Percentiles rank a stretch among this genome's conserved stretches.
phyloP scores from a whole-genome alignment of 2,329 filamentous ascomycete species.

The Aureobasidium pullulans region DNA sequence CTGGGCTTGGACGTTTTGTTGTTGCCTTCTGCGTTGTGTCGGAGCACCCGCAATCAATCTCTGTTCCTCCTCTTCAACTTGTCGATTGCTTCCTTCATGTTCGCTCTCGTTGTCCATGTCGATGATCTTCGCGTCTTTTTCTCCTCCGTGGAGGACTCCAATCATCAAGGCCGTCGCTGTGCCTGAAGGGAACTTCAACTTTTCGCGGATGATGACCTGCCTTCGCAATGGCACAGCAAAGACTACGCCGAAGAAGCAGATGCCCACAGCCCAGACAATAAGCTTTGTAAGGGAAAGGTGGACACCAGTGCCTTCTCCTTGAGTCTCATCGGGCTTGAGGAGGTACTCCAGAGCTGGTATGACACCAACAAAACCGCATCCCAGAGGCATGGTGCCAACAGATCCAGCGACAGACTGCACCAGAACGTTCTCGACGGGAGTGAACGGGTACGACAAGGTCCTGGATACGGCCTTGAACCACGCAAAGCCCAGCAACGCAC shows the following conservation, averaged over 20 bases:
- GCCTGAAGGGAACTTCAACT: slow-evolving; percentile 87
- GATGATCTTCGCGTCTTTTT: slow-evolving; percentile 28
- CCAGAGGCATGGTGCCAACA: slow-evolving; percentile 93
- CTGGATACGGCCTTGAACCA: slow-evolving; percentile 76
- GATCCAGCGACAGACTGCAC: slow-evolving; percentile 93
- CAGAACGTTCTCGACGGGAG: slow-evolving; percentile 90
- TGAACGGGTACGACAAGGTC: slow-evolving; percentile 73
- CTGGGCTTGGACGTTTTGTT: background rate
- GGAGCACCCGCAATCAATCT: background rate
- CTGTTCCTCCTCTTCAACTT: slow-evolving; percentile 14
- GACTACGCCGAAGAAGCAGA: slow-evolving; percentile 94
- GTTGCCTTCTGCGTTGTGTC: background rate
- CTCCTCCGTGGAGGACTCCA: slow-evolving; percentile 69
- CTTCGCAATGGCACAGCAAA: slow-evolving; percentile 87
- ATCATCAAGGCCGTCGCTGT: slow-evolving; percentile 95
- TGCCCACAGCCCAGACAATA: slow-evolving; percentile 81
- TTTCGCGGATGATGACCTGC: slow-evolving; percentile 88
- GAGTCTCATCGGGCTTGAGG: slow-evolving; percentile 61
- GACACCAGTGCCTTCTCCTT: slow-evolving; percentile 22
- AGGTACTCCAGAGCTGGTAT: slow-evolving; percentile 88
- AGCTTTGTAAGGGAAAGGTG: slow-evolving; percentile 58
- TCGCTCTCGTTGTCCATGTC: slow-evolving; percentile 32
- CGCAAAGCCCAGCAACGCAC: slow-evolving; percentile 87
- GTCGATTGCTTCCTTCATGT: slow-evolving; percentile 22
- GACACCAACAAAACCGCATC: slow-evolving; percentile 91